Evolutionary conservation across 1,284 basidiomycete genomes (phyloP), one percentile per base, ranked within the genome.

Genomic region (Takashimella tepidaria): DNA sequence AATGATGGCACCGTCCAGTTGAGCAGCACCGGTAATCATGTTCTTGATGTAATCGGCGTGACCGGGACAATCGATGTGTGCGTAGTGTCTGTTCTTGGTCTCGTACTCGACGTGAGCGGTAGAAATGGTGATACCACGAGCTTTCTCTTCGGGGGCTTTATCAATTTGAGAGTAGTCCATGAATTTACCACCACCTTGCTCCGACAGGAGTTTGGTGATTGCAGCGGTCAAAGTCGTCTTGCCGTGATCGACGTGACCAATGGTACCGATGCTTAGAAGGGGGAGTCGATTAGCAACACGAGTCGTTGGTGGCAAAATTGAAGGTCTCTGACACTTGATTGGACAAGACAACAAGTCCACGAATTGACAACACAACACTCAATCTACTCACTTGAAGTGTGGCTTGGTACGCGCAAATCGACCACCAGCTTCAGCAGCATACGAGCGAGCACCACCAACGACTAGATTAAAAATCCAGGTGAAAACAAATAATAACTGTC

Each of bases 61-160:
- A 61, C 79, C 78, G 26, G 93, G 95, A 80, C 96, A 98, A 80
- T 99, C 96, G 76, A 99, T 97, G 78, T 99, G 96, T 41, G 95
- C 96, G 71, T 99, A 99, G 76, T 98, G 96, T 61, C 96, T 86
- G 54, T 80, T 82, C 13, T 79, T 79, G 45, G 92, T 96, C 81
- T 98, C 92, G 77, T 99, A 99, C 77, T 99, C 96, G 76, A 99
- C 92, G 76, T 99, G 96, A 50, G 81, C 80, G 41, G 81, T 82
- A 53, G 79, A 78, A 73, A 99, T 99, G 63, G 96, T 99, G 78
- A 99, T 98, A 80, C 96, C 96, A 78, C 96, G 90, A 55, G 95
- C 95, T 79, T 93, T 96, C 81, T 99, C 96, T 77, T 99, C 96
- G 10, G 96, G 96, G n/a, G 96, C 96, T 81, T 92, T 97, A 87